A percentile compares a stretch with the other conserved stretches of the same genome.
Evolutionary conservation across 306 rosid species (phyloP).

Genomic region (Boehmeria nivea): DNA sequence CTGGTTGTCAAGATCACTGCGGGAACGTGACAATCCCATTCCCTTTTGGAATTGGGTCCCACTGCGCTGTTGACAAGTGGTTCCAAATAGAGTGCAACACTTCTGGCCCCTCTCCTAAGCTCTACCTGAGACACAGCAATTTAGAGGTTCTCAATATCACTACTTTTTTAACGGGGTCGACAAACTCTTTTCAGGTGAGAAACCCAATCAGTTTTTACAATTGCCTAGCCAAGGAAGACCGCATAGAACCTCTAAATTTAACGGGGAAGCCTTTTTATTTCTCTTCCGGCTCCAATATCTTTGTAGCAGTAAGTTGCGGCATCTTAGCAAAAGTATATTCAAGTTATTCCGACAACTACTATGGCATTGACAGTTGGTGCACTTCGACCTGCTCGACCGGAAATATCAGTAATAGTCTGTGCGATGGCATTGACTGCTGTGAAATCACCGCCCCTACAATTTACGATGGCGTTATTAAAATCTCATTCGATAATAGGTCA

Average conservation of each 20-base stretch:
- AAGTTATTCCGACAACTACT: too few relatives aligned
- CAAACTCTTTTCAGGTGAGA: not conserved
- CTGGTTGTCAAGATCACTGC: not conserved
- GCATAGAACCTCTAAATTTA: not conserved
- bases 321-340: not conserved
- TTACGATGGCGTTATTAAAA: not conserved
- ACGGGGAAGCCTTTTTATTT: not conserved
- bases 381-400: not conserved
- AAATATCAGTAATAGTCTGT: not conserved
- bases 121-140: not conserved
- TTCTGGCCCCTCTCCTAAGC: not conserved
- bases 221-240: not conserved
- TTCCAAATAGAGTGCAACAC: slow-evolving; percentile 26
- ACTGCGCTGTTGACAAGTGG: slow-evolving; percentile 14
- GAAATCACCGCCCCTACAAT: not conserved
- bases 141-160: not conserved
- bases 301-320: slow-evolving; percentile 12
- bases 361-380: not conserved
- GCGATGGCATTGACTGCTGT: not conserved
- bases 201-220: slow-evolving; percentile 15
- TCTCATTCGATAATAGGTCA: not conserved
- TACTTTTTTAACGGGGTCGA: not conserved
- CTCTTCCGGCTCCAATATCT: not conserved
- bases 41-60: not conserved
- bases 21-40: not conserved